Evolutionary conservation across 2,329 filamentous ascomycete species (phyloP), one percentile per base, ranked within the genome.

Genomic region (Colletotrichum eremochloae): DNA sequence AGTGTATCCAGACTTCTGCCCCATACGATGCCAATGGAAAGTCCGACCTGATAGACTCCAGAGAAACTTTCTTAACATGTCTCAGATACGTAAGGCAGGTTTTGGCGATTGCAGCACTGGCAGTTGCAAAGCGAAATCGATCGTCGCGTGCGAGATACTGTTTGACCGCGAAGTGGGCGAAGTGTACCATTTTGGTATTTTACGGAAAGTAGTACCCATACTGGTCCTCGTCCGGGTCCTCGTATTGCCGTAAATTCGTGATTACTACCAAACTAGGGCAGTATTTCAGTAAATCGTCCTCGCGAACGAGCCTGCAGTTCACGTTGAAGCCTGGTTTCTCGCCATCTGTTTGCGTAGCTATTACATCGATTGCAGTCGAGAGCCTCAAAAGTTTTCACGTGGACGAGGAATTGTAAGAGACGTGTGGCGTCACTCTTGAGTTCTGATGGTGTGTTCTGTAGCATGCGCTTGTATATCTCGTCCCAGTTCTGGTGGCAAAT

Each of bases 111-210:
- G 48, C 29, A 63, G 74, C 71, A 42, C 69, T 74, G 20, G 75
- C 68, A 52, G 6, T 73, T 15, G 46, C 1, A 4, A 69, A 40
- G 2, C 61, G 29, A 18, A 75, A 72, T 31, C 65, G 52, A 5
- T 29, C 33, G 15, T 72, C 5, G 20, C 44, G 24, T 5, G 74
- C 57, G 58, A 77, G 74, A 56, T 75, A 78, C 62, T 78, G 76
- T 44, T 78, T 76, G 1, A 78, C 76, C 0, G 76, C 77, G 42
- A 77, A 76, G n/a, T 79, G 75, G 7, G 76, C 67, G 20, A 79
- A 74, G 12, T 76, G 76, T 1, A 79, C 1, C 24, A 24, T 24
- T 24, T 24, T 24, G 24, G 24, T 24, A 24, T 24, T 24, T 24
- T 24, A 24, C 24, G 24, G 24, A 24, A 24, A 24, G 24, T 24